These are phyloP conservation scores for Amauroascus niger DNA, from an alignment of 2,329 filamentous ascomycete genomes.

Conservation along the genomic window DNA sequence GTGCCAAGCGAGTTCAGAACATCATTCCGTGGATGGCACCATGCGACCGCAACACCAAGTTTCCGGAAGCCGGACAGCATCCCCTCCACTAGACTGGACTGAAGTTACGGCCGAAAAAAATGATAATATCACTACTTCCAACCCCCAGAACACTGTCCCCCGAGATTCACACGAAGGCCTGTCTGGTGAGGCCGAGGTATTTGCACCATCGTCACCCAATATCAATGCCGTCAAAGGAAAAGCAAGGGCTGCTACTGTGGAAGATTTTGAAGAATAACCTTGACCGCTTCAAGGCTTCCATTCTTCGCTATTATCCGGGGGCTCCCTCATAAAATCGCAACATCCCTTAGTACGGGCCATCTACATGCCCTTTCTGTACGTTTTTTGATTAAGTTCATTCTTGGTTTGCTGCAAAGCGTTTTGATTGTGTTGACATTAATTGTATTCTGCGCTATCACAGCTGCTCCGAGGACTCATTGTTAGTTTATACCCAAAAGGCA, in stretches of 20 bases:
- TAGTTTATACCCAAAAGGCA: not conserved
- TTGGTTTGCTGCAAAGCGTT: not conserved
- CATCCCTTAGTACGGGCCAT: too few relatives aligned
- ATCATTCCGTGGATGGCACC: not conserved
- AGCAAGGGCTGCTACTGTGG: constrained; percentile 17
- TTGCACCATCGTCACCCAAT: not conserved
- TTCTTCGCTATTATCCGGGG: not conserved
- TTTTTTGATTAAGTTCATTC: not conserved
- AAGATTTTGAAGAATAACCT: constrained; percentile 15
- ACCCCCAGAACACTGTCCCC: not conserved
- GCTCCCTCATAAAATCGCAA: too few relatives aligned
- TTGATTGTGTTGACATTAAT: not conserved
- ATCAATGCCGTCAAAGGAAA: constrained; percentile 13
- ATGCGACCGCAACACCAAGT: too few relatives aligned
- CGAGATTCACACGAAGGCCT: not conserved
- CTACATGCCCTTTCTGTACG: not conserved
- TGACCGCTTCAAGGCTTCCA: not conserved
- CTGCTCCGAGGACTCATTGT: not conserved
- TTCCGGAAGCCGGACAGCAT: not conserved
- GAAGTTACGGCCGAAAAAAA: constrained; percentile 3
- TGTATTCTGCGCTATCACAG: not conserved
- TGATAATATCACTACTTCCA: not conserved
- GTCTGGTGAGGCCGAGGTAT: not conserved
- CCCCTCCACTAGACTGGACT: constrained; percentile 3
- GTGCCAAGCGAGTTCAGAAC: not conserved